These are phyloP conservation scores for Patellaria atrata DNA, from an alignment of 495 filamentous ascomycete genomes.

Conservation along the genomic window DNA sequence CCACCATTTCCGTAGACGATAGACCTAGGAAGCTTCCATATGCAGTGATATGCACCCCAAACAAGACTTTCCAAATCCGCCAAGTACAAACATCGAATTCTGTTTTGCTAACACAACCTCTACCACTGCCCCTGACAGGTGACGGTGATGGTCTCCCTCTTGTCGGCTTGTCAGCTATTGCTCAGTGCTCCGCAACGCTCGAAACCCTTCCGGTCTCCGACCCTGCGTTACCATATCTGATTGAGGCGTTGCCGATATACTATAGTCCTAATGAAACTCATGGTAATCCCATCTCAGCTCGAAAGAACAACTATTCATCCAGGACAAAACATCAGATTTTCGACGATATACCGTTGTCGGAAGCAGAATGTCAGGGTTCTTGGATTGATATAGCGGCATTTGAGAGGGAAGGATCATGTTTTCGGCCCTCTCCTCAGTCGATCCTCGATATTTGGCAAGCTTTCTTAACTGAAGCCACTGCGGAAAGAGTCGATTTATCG, in stretches of 20 bases:
- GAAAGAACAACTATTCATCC: constrained; percentile 13
- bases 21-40: constrained; percentile 35
- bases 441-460: constrained; percentile 24
- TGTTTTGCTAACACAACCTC: constrained; percentile 53
- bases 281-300: too few relatives aligned
- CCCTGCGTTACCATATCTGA: constrained; percentile 19
- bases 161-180: constrained; percentile 41
- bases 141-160: constrained; percentile 24
- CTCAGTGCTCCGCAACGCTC: constrained; percentile 59
- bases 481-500: constrained; percentile 15
- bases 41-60: constrained; percentile 57
- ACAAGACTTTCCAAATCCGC: constrained; percentile 61
- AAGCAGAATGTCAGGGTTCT: constrained; percentile 24
- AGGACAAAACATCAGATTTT: constrained; percentile 23
- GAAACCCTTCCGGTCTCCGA: constrained; percentile 32
- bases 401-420: constrained; percentile 21
- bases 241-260: constrained; percentile 21
- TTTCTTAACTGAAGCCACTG: constrained; percentile 15
- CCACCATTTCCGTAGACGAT: constrained; percentile 18
- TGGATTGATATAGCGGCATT: constrained; percentile 29
- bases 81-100: constrained; percentile 90
- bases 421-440: constrained; percentile 19
- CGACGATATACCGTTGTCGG: constrained; percentile 25
- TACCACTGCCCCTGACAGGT: constrained; percentile 5
- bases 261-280: constrained; percentile 11